These are phyloP conservation scores for Coniochaeta hoffmannii DNA, from an alignment of 2,329 filamentous ascomycete species.

Conservation along the genomic window DNA sequence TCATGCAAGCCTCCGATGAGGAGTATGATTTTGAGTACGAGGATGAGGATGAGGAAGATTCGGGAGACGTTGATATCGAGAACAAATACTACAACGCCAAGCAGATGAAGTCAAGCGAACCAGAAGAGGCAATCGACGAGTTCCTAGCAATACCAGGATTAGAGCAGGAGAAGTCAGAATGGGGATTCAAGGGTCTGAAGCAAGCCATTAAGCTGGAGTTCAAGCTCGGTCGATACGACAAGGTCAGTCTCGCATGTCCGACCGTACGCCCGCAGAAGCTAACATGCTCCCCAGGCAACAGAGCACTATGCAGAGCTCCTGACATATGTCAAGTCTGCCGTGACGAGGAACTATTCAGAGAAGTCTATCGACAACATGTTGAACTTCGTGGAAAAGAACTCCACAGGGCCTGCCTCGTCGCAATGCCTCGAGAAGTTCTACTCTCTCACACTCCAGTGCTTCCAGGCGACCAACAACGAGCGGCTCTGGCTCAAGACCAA, in stretches of 20 bases:
- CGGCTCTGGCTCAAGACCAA: conserved; percentile 96
- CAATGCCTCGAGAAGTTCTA: conserved; percentile 93
- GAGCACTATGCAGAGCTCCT: conserved; percentile 92
- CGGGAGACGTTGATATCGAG: conserved; percentile 87
- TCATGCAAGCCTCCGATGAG: conserved; percentile 87
- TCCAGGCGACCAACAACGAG: conserved; percentile 97
- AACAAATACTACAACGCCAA: conserved; percentile 99
- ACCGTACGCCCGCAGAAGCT: background rate
- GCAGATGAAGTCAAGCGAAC: conserved; percentile 82
- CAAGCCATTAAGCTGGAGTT: conserved; percentile 98
- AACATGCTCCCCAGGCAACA: conserved; percentile 54
- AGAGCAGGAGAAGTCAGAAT: conserved; percentile 90
- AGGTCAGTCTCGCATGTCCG: conserved; percentile 42
- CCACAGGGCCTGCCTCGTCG: conserved; percentile 62
- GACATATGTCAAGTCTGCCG: conserved; percentile 93
- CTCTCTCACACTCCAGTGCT: conserved; percentile 83
- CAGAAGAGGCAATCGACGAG: conserved; percentile 82
- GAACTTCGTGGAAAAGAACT: conserved; percentile 92
- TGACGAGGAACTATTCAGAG: conserved; percentile 96
- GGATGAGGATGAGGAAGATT: conserved; percentile 78
- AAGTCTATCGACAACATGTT: conserved; percentile 99
- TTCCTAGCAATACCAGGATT: conserved; percentile 82
- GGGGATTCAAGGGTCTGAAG: conserved; percentile 97
- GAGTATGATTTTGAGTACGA: conserved; percentile 99
- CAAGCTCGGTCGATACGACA: conserved; percentile 78